A percentile compares a stretch with the other conserved stretches of the same genome.
These are phyloP conservation scores for Paracoccidioides brasiliensis DNA, from an alignment of 2,329 filamentous ascomycete species.

Conservation along the genomic window DNA sequence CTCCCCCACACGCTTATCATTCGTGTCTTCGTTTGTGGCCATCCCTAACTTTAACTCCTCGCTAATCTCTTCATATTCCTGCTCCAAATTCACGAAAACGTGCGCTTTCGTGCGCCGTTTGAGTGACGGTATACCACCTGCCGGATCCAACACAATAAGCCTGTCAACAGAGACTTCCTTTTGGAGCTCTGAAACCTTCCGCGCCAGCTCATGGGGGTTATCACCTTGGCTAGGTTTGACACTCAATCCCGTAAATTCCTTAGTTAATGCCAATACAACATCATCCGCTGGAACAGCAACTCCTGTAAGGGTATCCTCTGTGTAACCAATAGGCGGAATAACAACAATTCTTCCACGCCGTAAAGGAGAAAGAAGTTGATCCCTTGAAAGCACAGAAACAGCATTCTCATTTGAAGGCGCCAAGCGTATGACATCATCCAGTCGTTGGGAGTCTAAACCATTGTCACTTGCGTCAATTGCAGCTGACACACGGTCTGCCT, in stretches of 20 bases:
- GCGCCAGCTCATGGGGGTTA: constrained; percentile 28
- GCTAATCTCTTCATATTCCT: constrained; percentile 64
- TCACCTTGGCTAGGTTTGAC: constrained; percentile 32
- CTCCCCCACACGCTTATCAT: constrained; percentile 7
- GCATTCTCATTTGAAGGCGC: constrained; percentile 19
- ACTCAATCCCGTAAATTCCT: constrained; percentile 58
- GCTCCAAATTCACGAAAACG: constrained; percentile 84
- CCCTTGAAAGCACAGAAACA: constrained; percentile 28
- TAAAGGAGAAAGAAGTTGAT: constrained; percentile 51
- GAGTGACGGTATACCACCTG: constrained; percentile 68
- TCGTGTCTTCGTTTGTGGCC: constrained; percentile 1
- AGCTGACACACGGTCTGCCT: constrained; percentile 60
- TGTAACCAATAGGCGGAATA: constrained; percentile 52
- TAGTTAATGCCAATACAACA: constrained; percentile 62
- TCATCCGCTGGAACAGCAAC: constrained; percentile 45
- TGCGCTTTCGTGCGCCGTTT: constrained; percentile 49
- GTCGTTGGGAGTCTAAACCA: constrained; percentile 52
- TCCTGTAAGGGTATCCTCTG: constrained; percentile 35
- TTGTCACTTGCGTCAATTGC: constrained; percentile 56
- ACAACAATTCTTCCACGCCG: constrained; percentile 58
- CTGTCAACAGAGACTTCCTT: constrained; percentile 59
- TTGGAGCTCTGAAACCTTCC: constrained; percentile 29
- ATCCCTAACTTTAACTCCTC: constrained; percentile 40
- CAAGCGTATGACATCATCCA: constrained; percentile 45
- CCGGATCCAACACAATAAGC: constrained; percentile 74